phyloP scores from a whole-genome alignment of 2,329 filamentous ascomycete species.

The Monosporascus cannonballus region DNA sequence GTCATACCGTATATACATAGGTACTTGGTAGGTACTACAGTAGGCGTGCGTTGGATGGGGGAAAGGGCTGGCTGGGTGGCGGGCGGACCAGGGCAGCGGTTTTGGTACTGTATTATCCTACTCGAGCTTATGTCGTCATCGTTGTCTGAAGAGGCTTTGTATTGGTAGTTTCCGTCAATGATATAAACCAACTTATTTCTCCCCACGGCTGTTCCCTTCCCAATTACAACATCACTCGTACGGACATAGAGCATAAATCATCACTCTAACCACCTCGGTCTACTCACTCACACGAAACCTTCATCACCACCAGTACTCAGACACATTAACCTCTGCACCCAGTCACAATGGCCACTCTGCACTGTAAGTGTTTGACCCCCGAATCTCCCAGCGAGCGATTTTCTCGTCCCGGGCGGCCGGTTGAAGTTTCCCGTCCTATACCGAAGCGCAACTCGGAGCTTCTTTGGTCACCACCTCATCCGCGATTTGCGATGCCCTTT shows the following conservation, averaged over 20 bases:
- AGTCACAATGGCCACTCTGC: constrained; percentile 4
- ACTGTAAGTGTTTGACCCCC: not conserved
- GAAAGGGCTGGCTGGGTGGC: too few species aligned
- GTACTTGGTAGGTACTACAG: not conserved
- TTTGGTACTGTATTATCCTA: too few species aligned
- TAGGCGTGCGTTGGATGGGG: not conserved
- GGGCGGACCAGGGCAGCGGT: too few species aligned
- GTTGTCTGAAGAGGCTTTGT: too few species aligned
- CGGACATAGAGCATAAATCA: not conserved
- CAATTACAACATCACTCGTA: not conserved
- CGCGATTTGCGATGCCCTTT: too few species aligned
- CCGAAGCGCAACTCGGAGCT: not conserved
- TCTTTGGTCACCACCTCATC: too few species aligned
- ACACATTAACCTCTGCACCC: not conserved
- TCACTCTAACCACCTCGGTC: too few species aligned
- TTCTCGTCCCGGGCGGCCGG: not conserved
- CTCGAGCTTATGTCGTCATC: too few species aligned
- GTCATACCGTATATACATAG: not conserved
- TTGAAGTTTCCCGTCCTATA: not conserved
- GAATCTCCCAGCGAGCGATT: not conserved
- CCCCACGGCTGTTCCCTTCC: not conserved
- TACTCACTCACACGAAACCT: not conserved
- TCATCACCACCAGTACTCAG: not conserved
- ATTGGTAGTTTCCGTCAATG: not conserved
- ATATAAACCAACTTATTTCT: not conserved